Base-by-base conservation (phyloP, 2,329 filamentous ascomycete genomes). In the Cercospora brassicicola region DNA sequence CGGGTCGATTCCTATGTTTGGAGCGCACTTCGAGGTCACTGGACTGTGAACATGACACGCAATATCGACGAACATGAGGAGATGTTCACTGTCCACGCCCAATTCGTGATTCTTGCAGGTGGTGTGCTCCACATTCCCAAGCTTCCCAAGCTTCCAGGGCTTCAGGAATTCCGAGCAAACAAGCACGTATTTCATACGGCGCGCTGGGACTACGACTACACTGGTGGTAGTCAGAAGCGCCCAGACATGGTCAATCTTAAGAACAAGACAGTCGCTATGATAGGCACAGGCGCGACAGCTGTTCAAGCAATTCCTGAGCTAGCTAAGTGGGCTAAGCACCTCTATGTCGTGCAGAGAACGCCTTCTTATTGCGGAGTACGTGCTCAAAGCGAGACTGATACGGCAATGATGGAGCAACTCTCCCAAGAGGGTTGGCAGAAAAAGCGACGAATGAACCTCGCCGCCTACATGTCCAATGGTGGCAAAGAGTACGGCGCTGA, bases 391-490 rank as follows among this genome's bases (percentile, higher is more conserved):
- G 64, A 75, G 1, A 86, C 82, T 0, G 81, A 85, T 48, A 76
- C 76, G 0, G 77, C 79, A 11, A 77, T 81, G 67, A 45, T 75
- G 72, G 69, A 72, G 75, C 71, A 75, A 3, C 75, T 82, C 2
- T 71, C 69, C 2, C 69, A 75, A 13, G 71, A 75, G 2, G 85
- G 85, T 4, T 89, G 86, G 87, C 83, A 85, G 70, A 68, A 72
- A 10, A 77, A 80, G 53, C 81, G 86, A 23, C 77, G 78, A 67
- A 30, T 61, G 30, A 88, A 87, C 72, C 82, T 84, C 66, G 13
- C 20, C 20, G 18, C 51, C 26, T 55, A 55, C 26, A 26, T 26
- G 13, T 2, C 51, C 51, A 55, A 28, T 6, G 10, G 20, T 4
- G 20, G 20, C 20, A 20, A 28, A 15, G 51, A 30, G 26, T 51